phyloP scores from a whole-genome alignment of 2,329 filamentous ascomycete genomes.

The Botrytis medusae region DNA sequence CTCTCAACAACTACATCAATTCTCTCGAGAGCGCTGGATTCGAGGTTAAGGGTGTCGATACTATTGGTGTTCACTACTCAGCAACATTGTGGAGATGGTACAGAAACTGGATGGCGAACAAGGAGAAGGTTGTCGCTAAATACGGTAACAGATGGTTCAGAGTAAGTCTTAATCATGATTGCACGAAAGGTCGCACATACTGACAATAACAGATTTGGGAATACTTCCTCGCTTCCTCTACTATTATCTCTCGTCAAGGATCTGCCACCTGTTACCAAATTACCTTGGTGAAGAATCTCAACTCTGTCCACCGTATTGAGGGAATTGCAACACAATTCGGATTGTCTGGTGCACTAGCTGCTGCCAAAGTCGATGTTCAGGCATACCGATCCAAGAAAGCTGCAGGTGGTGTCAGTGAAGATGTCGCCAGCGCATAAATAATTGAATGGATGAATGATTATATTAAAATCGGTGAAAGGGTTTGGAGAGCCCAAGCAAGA shows the following conservation, averaged over 20 bases:
- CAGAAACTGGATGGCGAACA: slow-evolving; percentile 95
- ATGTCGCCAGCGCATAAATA: slow-evolving; percentile 16
- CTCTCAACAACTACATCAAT: slow-evolving; percentile 83
- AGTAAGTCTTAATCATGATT: slow-evolving; percentile 53
- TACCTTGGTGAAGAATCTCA: slow-evolving; percentile 78
- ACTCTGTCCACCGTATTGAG: slow-evolving; percentile 75
- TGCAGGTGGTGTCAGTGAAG: slow-evolving; percentile 14
- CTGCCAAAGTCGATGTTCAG: slow-evolving; percentile 34
- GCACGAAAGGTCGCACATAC: slow-evolving; percentile 12
- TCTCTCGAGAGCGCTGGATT: slow-evolving; percentile 83
- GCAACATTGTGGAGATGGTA: slow-evolving; percentile 98
- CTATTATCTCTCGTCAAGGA: slow-evolving; percentile 74
- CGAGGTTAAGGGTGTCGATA: slow-evolving; percentile 90
- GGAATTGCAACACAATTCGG: slow-evolving; percentile 66
- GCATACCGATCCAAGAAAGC: slow-evolving; percentile 22
- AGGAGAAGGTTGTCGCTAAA: slow-evolving; percentile 88
- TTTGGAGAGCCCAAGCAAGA: not conserved
- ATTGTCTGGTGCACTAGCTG: slow-evolving; percentile 59
- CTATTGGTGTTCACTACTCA: slow-evolving; percentile 94
- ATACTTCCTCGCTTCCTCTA: slow-evolving; percentile 75
- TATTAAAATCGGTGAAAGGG: not conserved
- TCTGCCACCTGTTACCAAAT: slow-evolving; percentile 77
- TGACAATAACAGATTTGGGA: slow-evolving; percentile 66
- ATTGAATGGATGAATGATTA: slow-evolving; percentile 4
- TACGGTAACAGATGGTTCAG: slow-evolving; percentile 96